A percentile compares a stretch with the other conserved stretches of the same genome.
These are phyloP conservation scores for Coemansia aciculifera DNA, from an alignment of 192 early-diverging fungal genomes.

Conservation along the genomic window DNA sequence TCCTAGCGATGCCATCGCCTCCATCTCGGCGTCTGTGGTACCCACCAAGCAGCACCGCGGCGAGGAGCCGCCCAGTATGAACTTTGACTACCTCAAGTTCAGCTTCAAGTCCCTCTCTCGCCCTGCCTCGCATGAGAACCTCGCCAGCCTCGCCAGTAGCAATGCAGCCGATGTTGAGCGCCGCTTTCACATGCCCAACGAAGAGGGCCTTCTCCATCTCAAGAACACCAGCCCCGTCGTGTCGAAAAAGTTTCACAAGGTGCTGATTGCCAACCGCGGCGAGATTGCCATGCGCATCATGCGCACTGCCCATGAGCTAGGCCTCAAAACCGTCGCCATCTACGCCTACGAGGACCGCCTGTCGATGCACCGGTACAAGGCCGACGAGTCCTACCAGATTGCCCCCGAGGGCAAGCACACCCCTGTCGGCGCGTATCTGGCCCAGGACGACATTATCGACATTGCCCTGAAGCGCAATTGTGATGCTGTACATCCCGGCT, in stretches of 20 bases:
- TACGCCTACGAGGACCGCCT: constrained; percentile 92
- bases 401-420: constrained; percentile 72
- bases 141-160: constrained; percentile 19
- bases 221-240: constrained; percentile 54
- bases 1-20: constrained; percentile 44
- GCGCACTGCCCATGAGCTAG: constrained; percentile 88
- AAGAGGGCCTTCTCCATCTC: constrained; percentile 53
- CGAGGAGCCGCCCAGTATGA: constrained; percentile 43
- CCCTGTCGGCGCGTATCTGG: constrained; percentile 94
- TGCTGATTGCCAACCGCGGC: constrained; percentile 60
- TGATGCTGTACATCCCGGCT: constrained; percentile 92
- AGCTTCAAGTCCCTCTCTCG: constrained; percentile 55
- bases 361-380: constrained; percentile 93
- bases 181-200: constrained; percentile 59
- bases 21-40: constrained; percentile 40
- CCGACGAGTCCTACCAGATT: constrained; percentile 96
- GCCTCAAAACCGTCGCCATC: constrained; percentile 84
- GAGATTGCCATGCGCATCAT: constrained; percentile 97
- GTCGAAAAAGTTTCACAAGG: constrained; percentile 52
- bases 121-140: constrained; percentile 44
- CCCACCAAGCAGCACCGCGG: constrained; percentile 29
- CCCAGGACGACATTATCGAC: constrained; percentile 87
- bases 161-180: constrained; percentile 47
- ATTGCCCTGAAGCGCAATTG: constrained; percentile 82
- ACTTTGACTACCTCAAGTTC: constrained; percentile 57